Conservation (phyloP, 1,284 basidiomycete species). For the Singerocomus inundabilis region DNA sequence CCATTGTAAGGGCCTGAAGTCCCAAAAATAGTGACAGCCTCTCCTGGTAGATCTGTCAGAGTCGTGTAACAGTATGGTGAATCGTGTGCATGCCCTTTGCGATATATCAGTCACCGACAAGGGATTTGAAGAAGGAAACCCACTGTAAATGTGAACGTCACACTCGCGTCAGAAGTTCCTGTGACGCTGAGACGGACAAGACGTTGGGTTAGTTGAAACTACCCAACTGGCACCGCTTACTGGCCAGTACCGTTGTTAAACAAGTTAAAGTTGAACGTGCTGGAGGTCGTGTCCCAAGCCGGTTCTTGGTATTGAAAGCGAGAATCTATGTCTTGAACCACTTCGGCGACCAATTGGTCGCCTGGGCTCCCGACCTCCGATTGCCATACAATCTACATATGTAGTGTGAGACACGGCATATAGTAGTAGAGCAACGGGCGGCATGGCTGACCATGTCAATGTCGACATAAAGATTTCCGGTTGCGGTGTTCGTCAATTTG, state of each 20-base stretch:
- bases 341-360: slow-evolving; percentile 18
- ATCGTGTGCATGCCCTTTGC: slow-evolving; percentile 22
- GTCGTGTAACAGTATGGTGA: not conserved
- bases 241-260: slow-evolving; percentile 34
- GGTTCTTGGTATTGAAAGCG: slow-evolving; percentile 31
- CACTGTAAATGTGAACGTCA: slow-evolving; percentile 33
- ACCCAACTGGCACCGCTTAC: slow-evolving; percentile 23
- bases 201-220: not conserved
- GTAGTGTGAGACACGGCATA: no score
- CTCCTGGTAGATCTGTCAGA: slow-evolving; percentile 21
- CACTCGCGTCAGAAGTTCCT: slow-evolving; percentile 21
- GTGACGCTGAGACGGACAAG: slow-evolving; percentile 25
- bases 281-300: slow-evolving; percentile 24
- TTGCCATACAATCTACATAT: slow-evolving; percentile 32
- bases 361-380: slow-evolving; percentile 27
- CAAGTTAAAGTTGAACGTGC: slow-evolving; percentile 18
- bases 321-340: slow-evolving; percentile 29
- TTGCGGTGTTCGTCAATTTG: slow-evolving; percentile 31
- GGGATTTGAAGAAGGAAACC: slow-evolving; percentile 1
- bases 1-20: slow-evolving; percentile 31
- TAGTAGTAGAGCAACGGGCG: no score
- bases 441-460: slow-evolving; percentile 33
- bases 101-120: slow-evolving; percentile 3
- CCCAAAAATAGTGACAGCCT: slow-evolving; percentile 29
- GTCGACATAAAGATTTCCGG: slow-evolving; percentile 23